Evolutionary conservation across 208 protist genomes (phyloP), one percentile per base, ranked within the genome.

Genomic region (Acanthamoeba lenticulata): DNA sequence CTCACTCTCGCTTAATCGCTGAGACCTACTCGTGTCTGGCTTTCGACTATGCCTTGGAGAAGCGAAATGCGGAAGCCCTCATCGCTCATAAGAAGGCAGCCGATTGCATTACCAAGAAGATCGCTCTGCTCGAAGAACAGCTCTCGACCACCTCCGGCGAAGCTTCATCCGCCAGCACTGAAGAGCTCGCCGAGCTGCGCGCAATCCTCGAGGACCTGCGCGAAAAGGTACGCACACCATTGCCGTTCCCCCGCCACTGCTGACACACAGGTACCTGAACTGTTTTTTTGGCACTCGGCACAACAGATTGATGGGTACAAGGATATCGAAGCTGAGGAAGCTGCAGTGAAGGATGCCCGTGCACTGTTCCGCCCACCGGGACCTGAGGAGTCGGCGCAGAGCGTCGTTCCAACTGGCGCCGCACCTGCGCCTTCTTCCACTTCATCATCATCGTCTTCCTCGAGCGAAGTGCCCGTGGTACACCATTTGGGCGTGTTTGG

Each of bases 401-500:
- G 42, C 34, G 77, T 38, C 34, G 27, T 42, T 27, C 40, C 44
- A 11, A 13, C n/a, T 32, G 34, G 4, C 13, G 36, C 38, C 36
- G 44, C 38, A 29, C 67, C 32, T 17, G 36, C 29, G 29, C 34
- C 65, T 44, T 2, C 29, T 2, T 19, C 67, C 38, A 7, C n/a
- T n/a, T n/a, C n/a, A n/a, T n/a, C n/a, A n/a, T n/a, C n/a, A 21
- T 11, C 52, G 52, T 60, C n/a, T n/a, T n/a, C 36, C 36, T 27
- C 36, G 21, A 44, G 27, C 2, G 67, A 0, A 11, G n/a, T 36
- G 60, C 60, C 67, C 4, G 42, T 32, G 11, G 77, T 86, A 0
- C 77, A 86, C 29, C 77, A 86, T 32, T 42, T 86, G 3, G 77
- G 77, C 11, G 77, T 86, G 44, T 86, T 86, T 19, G 77, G 77